Evolutionary conservation across 2,329 filamentous ascomycete genomes (phyloP).

Genomic region (Passalora sequoiae): DNA sequence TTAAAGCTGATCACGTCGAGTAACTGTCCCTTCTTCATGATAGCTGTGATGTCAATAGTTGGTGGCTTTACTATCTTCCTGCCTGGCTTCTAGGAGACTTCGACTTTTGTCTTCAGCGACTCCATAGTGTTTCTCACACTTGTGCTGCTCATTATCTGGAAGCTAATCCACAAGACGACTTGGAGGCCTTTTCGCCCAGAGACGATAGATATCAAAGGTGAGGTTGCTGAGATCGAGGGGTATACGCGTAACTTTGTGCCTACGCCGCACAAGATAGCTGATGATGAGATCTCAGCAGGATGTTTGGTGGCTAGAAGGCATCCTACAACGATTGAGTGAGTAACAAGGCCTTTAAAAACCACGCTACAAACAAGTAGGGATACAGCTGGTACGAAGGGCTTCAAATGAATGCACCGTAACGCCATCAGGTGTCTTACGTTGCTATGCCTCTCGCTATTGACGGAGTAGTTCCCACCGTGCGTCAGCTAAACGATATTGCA

Average conservation of each 20-base stretch:
- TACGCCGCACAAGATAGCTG: slow-evolving; percentile 29
- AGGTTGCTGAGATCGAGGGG: slow-evolving; percentile 56
- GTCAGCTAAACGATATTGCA: too few relatives aligned
- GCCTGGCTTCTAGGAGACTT: slow-evolving; percentile 58
- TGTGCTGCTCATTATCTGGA: slow-evolving; percentile 64
- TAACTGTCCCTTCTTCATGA: too few relatives aligned
- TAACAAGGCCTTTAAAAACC: too few relatives aligned
- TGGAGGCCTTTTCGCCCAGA: slow-evolving; percentile 45
- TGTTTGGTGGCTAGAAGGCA: slow-evolving; percentile 37
- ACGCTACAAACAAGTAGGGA: too few relatives aligned
- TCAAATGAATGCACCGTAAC: too few relatives aligned
- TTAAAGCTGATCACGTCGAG: too few relatives aligned
- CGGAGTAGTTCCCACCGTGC: too few relatives aligned
- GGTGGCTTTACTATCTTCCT: slow-evolving; percentile 73
- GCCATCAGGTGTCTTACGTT: too few relatives aligned
- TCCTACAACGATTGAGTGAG: too few relatives aligned
- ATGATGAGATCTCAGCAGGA: slow-evolving; percentile 41
- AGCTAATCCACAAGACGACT: slow-evolving; percentile 60
- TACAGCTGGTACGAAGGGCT: too few relatives aligned
- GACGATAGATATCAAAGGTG: slow-evolving; percentile 59
- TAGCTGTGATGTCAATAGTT: slow-evolving; percentile 70
- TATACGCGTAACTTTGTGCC: slow-evolving; percentile 22
- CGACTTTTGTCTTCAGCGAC: slow-evolving; percentile 68
- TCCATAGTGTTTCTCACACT: slow-evolving; percentile 69
- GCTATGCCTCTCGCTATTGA: too few relatives aligned